Evolutionary conservation across 768 basidiomycete genomes (phyloP), one percentile per base, ranked within the genome.

Genomic region (Thelephora ganbajun): DNA sequence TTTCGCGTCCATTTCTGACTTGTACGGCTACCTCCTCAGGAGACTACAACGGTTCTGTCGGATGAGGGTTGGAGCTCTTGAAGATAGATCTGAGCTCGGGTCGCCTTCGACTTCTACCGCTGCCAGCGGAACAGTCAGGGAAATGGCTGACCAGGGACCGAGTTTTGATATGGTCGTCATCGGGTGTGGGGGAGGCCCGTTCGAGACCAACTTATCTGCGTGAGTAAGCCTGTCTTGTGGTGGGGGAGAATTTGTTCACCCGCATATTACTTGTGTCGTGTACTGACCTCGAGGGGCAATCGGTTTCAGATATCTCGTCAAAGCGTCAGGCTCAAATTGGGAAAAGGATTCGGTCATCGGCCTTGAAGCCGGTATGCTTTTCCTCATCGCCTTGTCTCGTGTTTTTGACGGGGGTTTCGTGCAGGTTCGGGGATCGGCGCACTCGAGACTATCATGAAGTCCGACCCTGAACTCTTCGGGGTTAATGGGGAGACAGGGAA

Each of bases 161-260:
- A 56, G 61, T 9, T 89, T 90, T 61, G 79, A 87, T 60, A 57
- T 90, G 54, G 66, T 89, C 50, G 82, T 84, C 54, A 77, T 90
- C 34, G 93, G 81, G 43, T 58, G 59, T 49, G 64, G 59, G 48
- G 93, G 93, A 41, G 93, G 93, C 44, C 90, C 89, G 6, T 74
- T 82, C 55, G 93, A 97, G 63, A 83, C 80, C 19, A 87, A 97
- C 66, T 64, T 96, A 52, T 88, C 86, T 22, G 83, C 78, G 91
- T 90, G 61, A 54, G 81, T 72, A 9, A 30, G 5, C 9, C 26
- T 41, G 11, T 47, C 43, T n/a, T 51, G 45, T 45, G 36, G 18
- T 44, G 42, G 35, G 35, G 45, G 53, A n/a, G n/a, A 51, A 54
- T 50, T 46, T 50, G 36, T 45, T 16, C 36, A 35, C 39, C 13